Evolutionary conservation across 2,329 filamentous ascomycete species (phyloP).

Genomic region (Diaporthe destruens): DNA sequence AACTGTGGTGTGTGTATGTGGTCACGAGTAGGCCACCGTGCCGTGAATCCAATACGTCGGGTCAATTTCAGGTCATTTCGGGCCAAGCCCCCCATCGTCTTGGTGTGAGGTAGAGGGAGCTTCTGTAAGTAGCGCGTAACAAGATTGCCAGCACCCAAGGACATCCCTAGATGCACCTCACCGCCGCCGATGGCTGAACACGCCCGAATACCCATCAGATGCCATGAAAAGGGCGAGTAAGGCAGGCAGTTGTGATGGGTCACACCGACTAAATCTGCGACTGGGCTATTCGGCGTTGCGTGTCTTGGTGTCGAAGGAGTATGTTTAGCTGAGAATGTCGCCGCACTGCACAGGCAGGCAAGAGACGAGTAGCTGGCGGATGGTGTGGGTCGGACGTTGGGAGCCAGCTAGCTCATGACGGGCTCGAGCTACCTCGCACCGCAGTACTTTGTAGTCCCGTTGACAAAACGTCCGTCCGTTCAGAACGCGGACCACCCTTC

Average conservation of each 20-base stretch:
- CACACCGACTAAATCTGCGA: slow-evolving; percentile 34
- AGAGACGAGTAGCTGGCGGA: slow-evolving; percentile 7
- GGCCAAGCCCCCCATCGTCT: not conserved
- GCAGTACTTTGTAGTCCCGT: not conserved
- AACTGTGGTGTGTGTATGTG: too few relatives aligned
- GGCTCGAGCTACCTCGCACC: not conserved
- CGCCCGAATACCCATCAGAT: slow-evolving; percentile 1
- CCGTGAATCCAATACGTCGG: slow-evolving; percentile 12
- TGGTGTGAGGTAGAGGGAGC: slow-evolving; percentile 3
- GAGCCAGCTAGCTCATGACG: not conserved
- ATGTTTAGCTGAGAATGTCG: slow-evolving; percentile 14
- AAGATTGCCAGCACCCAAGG: slow-evolving; percentile 30
- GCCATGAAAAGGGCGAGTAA: slow-evolving; percentile 28
- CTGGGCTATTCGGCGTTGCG: slow-evolving; percentile 27
- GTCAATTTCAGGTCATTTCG: not conserved
- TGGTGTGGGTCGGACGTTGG: slow-evolving; percentile 8
- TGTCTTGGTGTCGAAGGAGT: not conserved
- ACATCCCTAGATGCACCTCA: slow-evolving; percentile 31
- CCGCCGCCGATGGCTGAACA: slow-evolving; percentile 20
- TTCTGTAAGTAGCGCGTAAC: slow-evolving; percentile 17
- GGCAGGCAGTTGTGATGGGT: slow-evolving; percentile 13
- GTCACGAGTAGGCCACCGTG: not conserved
- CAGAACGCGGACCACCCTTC: not conserved
- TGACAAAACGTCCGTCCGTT: not conserved
- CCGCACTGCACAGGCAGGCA: slow-evolving; percentile 16